A percentile compares a stretch with the other conserved stretches of the same genome.
phyloP scores from a whole-genome alignment of 192 early-diverging fungal genomes.

The Bifiguratus adelaidae region DNA sequence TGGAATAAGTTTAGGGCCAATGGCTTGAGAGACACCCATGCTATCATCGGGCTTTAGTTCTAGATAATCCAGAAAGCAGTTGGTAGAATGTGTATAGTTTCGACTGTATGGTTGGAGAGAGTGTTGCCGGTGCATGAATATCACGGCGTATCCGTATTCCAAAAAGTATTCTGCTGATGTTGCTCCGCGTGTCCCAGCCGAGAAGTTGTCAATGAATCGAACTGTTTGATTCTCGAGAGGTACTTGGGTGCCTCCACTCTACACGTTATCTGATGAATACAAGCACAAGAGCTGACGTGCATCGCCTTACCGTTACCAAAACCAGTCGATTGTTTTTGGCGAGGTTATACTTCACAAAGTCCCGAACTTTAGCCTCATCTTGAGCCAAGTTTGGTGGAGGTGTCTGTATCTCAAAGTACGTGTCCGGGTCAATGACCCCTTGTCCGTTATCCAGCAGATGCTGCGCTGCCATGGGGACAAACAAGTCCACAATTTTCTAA shows the following conservation, averaged over 20 bases:
- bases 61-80: conserved; percentile 81
- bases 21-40: no score
- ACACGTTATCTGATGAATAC: background rate
- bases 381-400: conserved; percentile 53
- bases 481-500: no score
- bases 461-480: no score
- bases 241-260: conserved; percentile 92
- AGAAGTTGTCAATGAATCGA: conserved; percentile 98
- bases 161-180: conserved; percentile 93
- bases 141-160: conserved; percentile 83
- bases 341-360: conserved; percentile 46
- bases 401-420: conserved; percentile 62
- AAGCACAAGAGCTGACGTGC: no score
- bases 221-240: conserved; percentile 94
- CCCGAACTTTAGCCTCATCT: conserved; percentile 39
- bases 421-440: conserved; percentile 53
- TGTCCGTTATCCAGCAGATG: conserved; percentile 26
- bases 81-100: conserved; percentile 74
- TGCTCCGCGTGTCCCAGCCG: conserved; percentile 89
- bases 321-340: conserved; percentile 52
- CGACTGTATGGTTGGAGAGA: conserved; percentile 85
- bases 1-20: no score
- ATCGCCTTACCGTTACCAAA: conserved; percentile 64
- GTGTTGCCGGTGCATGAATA: conserved; percentile 92
- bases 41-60: no score